phyloP scores from a whole-genome alignment of 192 early-diverging fungal species.

The Dimargaris cristalligena region DNA sequence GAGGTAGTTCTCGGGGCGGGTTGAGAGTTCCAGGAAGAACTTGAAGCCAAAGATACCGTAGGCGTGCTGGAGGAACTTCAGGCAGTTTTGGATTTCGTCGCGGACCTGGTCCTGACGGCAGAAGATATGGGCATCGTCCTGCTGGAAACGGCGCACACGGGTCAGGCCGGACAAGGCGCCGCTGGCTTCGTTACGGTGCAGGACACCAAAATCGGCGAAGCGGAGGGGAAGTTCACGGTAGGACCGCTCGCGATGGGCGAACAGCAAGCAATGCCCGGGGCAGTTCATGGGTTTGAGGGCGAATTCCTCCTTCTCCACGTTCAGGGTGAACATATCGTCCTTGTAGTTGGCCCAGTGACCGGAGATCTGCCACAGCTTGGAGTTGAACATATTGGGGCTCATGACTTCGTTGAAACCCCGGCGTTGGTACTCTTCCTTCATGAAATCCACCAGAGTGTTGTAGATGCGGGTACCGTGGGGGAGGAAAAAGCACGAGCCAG shows the following conservation, averaged over 20 bases:
- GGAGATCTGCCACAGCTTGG: slow-evolving; percentile 89
- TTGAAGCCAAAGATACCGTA: slow-evolving; percentile 93
- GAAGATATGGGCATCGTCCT: slow-evolving; percentile 99
- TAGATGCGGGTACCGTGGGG: slow-evolving; percentile 95
- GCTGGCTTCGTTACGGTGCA: slow-evolving; percentile 87
- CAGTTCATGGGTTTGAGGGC: slow-evolving; percentile 99
- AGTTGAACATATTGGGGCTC: slow-evolving; percentile 97
- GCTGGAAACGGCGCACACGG: slow-evolving; percentile 95
- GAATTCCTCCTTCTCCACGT: slow-evolving; percentile 94
- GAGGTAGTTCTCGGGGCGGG: slow-evolving; percentile 90
- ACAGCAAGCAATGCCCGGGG: slow-evolving; percentile 96
- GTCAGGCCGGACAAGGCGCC: slow-evolving; percentile 90
- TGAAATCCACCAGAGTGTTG: slow-evolving; percentile 84
- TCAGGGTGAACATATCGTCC: slow-evolving; percentile 92
- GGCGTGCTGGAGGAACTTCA: slow-evolving; percentile 79
- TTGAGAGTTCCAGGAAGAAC: slow-evolving; percentile 81
- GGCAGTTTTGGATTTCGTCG: slow-evolving; percentile 61
- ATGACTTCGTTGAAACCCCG: slow-evolving; percentile 95
- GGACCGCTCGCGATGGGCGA: slow-evolving; percentile 76
- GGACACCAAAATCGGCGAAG: slow-evolving; percentile 93
- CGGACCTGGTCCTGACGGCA: slow-evolving; percentile 75
- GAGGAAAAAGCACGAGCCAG: slow-evolving; percentile 85
- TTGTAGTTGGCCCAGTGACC: slow-evolving; percentile 95
- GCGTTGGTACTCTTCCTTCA: slow-evolving; percentile 71
- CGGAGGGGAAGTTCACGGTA: slow-evolving; percentile 93